phyloP scores from a whole-genome alignment of 164 flowering plant species.

The Magnolia officinalis region DNA sequence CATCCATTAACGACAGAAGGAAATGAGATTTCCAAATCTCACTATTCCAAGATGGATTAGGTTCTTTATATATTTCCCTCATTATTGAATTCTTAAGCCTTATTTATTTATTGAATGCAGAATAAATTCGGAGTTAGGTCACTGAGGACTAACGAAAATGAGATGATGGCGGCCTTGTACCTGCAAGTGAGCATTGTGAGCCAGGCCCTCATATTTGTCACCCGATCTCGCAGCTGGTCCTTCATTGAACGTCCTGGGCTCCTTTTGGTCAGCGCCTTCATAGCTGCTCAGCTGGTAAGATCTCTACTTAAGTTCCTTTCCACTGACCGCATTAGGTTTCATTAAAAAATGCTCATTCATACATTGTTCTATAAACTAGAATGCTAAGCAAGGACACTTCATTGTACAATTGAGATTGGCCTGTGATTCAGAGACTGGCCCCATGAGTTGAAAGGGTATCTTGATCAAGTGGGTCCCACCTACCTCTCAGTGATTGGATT shows the following conservation, averaged over 20 bases:
- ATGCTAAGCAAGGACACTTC: no score
- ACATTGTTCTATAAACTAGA: not conserved
- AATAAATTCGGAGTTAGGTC: slow-evolving; percentile 55
- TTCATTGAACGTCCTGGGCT: slow-evolving; percentile 83
- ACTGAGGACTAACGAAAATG: slow-evolving; percentile 30
- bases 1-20: no score
- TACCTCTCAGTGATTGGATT: no score
- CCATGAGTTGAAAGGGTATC: no score
- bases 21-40: no score
- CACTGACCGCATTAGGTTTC: not conserved
- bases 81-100: no score
- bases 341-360: not conserved
- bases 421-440: no score
- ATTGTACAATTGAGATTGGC: no score
- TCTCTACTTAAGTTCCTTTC: not conserved
- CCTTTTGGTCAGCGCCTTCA: slow-evolving; percentile 57
- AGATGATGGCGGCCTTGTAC: slow-evolving; percentile 87
- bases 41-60: no score
- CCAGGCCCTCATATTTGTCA: slow-evolving; percentile 93
- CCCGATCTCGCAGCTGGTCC: slow-evolving; percentile 94
- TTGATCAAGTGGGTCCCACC: no score
- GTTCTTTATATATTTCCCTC: no score
- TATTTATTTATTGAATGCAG: slow-evolving; percentile 31
- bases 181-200: slow-evolving; percentile 97
- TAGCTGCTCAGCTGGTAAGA: slow-evolving; percentile 79